These are phyloP conservation scores for Flaveria floridana DNA, from an alignment of 140 eudicot genomes.

Conservation along the genomic window DNA sequence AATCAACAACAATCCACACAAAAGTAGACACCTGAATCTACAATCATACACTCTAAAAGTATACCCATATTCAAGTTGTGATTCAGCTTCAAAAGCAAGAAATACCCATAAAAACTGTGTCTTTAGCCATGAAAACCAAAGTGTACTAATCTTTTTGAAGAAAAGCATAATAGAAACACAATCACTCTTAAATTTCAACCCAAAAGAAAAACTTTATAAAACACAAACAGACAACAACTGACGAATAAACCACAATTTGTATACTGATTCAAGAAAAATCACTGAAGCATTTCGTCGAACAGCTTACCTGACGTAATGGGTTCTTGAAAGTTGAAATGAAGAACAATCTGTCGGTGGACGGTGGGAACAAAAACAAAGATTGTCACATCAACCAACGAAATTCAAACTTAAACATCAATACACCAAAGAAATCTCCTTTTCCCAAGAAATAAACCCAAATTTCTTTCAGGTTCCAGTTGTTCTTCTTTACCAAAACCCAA, in stretches of 20 bases:
- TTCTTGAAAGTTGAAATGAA: slow-evolving; percentile 4
- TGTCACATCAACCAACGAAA: slow-evolving; percentile 1
- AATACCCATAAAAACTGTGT: slow-evolving; percentile 10
- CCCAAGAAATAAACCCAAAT: too few species aligned
- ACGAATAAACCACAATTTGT: not conserved
- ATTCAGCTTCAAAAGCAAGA: slow-evolving; percentile 41
- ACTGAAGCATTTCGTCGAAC: slow-evolving; percentile 27
- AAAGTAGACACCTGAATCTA: slow-evolving; percentile 16
- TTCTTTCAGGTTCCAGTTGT: slow-evolving; percentile 7
- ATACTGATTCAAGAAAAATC: slow-evolving; percentile 5
- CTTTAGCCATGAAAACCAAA: slow-evolving; percentile 14
- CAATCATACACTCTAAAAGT: slow-evolving; percentile 33
- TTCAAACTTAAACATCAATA: not conserved
- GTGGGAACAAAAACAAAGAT: slow-evolving; percentile 4
- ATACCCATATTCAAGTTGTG: slow-evolving; percentile 30
- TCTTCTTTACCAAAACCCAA: slow-evolving; percentile 17
- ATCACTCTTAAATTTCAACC: not conserved
- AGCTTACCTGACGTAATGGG: slow-evolving; percentile 1
- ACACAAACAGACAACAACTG: not conserved
- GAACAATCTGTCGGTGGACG: slow-evolving; percentile 33
- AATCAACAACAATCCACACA: slow-evolving; percentile 4
- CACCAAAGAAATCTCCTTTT: not conserved
- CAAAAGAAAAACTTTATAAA: not conserved
- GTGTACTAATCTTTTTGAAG: not conserved
- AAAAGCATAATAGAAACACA: not conserved